These are phyloP conservation scores for Chernovozyma aurita DNA, from an alignment of 1,139 yeast genomes.

Conservation along the genomic window DNA sequence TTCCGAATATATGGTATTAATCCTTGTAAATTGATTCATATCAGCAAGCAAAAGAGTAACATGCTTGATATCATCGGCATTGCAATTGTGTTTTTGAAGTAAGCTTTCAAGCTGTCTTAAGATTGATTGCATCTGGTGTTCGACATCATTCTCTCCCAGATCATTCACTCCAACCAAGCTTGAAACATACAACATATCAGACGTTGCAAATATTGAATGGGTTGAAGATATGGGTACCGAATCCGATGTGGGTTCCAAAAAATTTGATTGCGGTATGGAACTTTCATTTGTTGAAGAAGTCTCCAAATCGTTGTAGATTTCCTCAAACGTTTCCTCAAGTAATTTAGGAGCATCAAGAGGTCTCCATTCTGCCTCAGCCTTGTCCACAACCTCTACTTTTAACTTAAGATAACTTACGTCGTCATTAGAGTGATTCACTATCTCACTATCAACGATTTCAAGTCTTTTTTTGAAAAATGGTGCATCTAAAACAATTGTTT, in stretches of 20 bases:
- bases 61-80: conserved; percentile 45
- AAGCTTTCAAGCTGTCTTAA: conserved; percentile 37
- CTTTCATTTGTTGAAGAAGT: conserved; percentile 3
- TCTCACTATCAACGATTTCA: conserved; percentile 35
- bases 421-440: conserved; percentile 46
- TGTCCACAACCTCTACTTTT: conserved; percentile 38
- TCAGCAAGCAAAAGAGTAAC: conserved; percentile 57
- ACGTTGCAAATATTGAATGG: conserved; percentile 9
- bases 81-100: conserved; percentile 22
- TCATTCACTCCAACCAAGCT: conserved; percentile 33
- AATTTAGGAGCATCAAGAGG: conserved; percentile 38
- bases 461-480: conserved; percentile 68
- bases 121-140: conserved; percentile 45
- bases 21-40: conserved; percentile 57
- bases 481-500: conserved; percentile 84
- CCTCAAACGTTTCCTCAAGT: conserved; percentile 46
- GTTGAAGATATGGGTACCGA: not conserved
- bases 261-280: conserved; percentile 3
- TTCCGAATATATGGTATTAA: conserved; percentile 57
- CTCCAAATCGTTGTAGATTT: conserved; percentile 16
- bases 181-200: conserved; percentile 42
- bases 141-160: conserved; percentile 16
- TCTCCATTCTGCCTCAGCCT: conserved; percentile 22
- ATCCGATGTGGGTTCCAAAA: not conserved
- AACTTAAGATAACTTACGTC: conserved; percentile 65